A percentile compares a stretch with the other conserved stretches of the same genome.
Conservation (phyloP, 305 asterid genomes). For the Lippia alba region DNA sequence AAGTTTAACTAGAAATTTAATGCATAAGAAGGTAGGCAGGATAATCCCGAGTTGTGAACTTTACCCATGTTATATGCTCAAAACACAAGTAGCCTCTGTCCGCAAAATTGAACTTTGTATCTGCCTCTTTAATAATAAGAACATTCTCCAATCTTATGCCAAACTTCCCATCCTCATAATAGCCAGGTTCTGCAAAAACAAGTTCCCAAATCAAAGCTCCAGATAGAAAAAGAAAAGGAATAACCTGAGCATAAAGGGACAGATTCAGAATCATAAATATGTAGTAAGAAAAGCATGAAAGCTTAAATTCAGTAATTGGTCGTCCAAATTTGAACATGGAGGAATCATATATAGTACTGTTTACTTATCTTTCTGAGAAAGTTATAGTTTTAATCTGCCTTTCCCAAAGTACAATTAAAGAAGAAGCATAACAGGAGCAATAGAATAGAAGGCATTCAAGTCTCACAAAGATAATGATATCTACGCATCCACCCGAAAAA, state of each 20-base stretch:
- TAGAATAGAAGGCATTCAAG: background rate
- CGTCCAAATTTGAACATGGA: constrained; percentile 3
- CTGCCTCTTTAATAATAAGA: constrained; percentile 80
- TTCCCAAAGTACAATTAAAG: background rate
- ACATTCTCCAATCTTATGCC: constrained; percentile 97
- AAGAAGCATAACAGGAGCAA: constrained; percentile 1
- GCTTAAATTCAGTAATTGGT: background rate
- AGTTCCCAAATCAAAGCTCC: constrained; percentile 29
- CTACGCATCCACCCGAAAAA: background rate
- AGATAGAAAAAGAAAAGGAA: constrained; percentile 24
- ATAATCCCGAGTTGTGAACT: too few relatives aligned
- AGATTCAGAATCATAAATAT: background rate
- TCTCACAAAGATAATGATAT: constrained; percentile 12
- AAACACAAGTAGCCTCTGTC: constrained; percentile 77
- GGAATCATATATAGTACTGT: background rate
- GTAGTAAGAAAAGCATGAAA: background rate
- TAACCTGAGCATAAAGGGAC: too few relatives aligned
- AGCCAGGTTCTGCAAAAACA: constrained; percentile 85
- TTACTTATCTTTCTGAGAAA: constrained; percentile 9
- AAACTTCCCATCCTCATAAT: constrained; percentile 93
- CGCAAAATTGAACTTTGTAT: constrained; percentile 90
- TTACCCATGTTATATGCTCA: constrained; percentile 97
- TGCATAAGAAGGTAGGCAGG: too few relatives aligned
- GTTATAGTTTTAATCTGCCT: background rate
- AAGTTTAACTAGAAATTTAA: too few relatives aligned